Evolutionary conservation across 345 rosid genomes (phyloP).

Genomic region (Turritis glabra): DNA sequence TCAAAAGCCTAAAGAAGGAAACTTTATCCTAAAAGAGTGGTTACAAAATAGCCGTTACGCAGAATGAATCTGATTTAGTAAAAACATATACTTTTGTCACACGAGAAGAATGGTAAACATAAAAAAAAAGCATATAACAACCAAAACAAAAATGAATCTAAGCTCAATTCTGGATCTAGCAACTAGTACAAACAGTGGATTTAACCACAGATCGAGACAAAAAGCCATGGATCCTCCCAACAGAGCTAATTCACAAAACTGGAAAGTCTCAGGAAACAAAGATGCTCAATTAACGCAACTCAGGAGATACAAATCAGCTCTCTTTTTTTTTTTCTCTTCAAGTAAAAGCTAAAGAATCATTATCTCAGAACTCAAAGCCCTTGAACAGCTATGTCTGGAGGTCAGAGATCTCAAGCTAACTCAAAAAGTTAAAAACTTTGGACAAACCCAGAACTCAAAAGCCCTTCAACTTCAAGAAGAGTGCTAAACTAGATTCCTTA

Average conservation of each 20-base stretch:
- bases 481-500: neutral
- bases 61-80: slow-evolving; percentile 5
- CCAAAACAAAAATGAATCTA: slow-evolving; percentile 4
- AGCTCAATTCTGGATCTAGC: slow-evolving; percentile 25
- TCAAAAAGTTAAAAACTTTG: neutral
- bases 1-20: slow-evolving; percentile 18
- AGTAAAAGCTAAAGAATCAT: neutral
- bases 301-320: neutral
- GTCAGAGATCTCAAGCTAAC: slow-evolving; percentile 29
- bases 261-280: neutral
- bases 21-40: slow-evolving; percentile 27
- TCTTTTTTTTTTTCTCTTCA: too few relatives aligned
- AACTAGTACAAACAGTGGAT: slow-evolving; percentile 1
- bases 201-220: slow-evolving; percentile 13
- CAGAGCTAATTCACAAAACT: slow-evolving; percentile 9
- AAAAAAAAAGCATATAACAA: neutral
- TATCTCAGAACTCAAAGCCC: slow-evolving; percentile 10
- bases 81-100: slow-evolving; percentile 24
- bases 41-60: slow-evolving; percentile 28
- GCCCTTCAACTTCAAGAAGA: neutral
- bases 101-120: slow-evolving; percentile 4
- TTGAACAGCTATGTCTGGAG: neutral
- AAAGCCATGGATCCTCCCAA: neutral
- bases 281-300: neutral
- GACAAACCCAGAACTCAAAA: slow-evolving; percentile 16